Conservation (phyloP, 495 filamentous ascomycete genomes). For the Hypoxylon perforatum region DNA sequence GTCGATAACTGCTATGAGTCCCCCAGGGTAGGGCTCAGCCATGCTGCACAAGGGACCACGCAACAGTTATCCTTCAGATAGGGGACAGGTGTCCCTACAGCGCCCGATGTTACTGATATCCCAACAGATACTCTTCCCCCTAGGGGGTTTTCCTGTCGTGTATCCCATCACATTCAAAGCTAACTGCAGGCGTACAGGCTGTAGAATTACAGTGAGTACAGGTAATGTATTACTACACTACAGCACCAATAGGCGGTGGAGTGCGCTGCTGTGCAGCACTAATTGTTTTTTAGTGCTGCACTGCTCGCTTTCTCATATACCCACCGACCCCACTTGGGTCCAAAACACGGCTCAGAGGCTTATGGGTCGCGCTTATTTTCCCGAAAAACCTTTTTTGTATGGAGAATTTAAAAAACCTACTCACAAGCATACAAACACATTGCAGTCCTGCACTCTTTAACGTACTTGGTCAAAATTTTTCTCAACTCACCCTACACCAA, state of each 20-base stretch:
- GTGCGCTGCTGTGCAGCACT: not conserved
- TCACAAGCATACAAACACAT: not conserved
- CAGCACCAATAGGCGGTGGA: not conserved
- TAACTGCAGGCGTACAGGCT: not conserved
- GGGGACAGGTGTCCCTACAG: constrained; percentile 4
- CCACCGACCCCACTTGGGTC: constrained; percentile 9
- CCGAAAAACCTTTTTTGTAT: constrained; percentile 19
- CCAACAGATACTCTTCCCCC: no score
- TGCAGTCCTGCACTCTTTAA: not conserved
- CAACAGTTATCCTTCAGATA: constrained; percentile 18
- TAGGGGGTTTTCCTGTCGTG: no score
- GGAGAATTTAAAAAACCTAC: constrained; percentile 1
- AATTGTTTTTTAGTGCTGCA: constrained; percentile 21
- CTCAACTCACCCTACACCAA: no score
- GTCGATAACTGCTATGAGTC: constrained; percentile 22
- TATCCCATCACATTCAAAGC: no score
- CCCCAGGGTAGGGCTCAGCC: constrained; percentile 9
- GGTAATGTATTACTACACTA: not conserved
- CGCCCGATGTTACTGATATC: no score
- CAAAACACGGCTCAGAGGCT: not conserved
- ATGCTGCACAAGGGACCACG: constrained; percentile 16
- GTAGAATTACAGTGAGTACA: not conserved
- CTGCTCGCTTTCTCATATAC: constrained; percentile 21
- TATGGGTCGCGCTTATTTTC: not conserved
- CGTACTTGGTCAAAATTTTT: no score